These are phyloP conservation scores for Lippia alba DNA, from an alignment of 305 asterid genomes.

Conservation along the genomic window DNA sequence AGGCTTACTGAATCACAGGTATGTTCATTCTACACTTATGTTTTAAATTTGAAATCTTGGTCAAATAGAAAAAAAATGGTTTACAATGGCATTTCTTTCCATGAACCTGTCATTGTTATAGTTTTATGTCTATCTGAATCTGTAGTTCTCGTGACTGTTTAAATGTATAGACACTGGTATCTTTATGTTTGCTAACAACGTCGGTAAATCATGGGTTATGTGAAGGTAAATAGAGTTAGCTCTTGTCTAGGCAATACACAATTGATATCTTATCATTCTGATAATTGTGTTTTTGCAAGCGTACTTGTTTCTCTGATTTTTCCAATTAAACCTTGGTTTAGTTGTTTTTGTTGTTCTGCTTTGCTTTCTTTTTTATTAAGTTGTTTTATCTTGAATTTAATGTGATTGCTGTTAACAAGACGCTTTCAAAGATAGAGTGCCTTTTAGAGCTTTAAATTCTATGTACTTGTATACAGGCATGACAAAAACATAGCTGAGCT, in stretches of 20 bases:
- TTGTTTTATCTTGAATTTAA: neutral
- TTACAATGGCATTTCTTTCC: neutral
- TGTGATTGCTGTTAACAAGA: constrained; percentile 5
- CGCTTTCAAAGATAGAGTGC: constrained; percentile 14
- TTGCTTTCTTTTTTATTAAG: neutral
- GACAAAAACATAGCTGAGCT: neutral
- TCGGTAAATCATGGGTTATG: no score
- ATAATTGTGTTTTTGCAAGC: no score
- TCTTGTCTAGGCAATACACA: no score
- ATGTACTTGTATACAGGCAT: neutral
- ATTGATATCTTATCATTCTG: no score
- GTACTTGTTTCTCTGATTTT: neutral
- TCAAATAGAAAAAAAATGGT: constrained; percentile 2
- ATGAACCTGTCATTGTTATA: no score
- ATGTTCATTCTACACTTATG: neutral
- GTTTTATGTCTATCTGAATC: no score
- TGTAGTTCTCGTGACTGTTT: no score
- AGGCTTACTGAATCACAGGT: constrained; percentile 88
- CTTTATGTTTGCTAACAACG: no score
- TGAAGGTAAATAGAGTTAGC: no score
- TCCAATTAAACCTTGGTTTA: neutral
- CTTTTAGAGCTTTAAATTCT: neutral
- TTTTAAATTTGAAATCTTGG: constrained; percentile 8
- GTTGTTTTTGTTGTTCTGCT: constrained; percentile 12
- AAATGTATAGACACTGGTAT: no score